Evolutionary conservation across 1,284 basidiomycete genomes (phyloP).

Genomic region (Paramarasmius palmivorus): DNA sequence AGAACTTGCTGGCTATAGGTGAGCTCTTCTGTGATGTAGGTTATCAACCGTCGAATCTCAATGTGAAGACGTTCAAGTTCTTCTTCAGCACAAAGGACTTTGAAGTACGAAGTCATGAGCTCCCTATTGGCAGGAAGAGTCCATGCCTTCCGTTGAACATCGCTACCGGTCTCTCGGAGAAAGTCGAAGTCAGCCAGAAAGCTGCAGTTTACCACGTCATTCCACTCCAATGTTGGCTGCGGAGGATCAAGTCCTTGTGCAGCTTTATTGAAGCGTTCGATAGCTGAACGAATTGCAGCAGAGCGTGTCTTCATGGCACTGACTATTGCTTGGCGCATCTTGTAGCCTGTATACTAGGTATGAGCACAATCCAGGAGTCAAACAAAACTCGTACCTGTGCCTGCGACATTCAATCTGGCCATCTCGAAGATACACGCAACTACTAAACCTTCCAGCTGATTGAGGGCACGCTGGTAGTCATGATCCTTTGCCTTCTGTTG

Average conservation of each 20-base stretch:
- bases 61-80: conserved; percentile 1
- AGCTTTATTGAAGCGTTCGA: conserved; percentile 22
- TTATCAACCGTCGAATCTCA: background rate
- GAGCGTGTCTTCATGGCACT: conserved; percentile 22
- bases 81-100: background rate
- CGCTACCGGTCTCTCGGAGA: conserved; percentile 1
- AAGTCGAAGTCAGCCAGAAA: conserved; percentile 6
- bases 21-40: too few relatives aligned
- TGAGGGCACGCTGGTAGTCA: too few relatives aligned
- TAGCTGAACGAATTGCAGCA: conserved; percentile 19
- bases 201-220: conserved; percentile 1
- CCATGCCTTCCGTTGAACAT: conserved; percentile 1
- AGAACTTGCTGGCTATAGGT: too few relatives aligned
- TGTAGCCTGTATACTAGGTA: conserved; percentile 24
- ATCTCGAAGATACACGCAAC: conserved; percentile 5
- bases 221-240: background rate
- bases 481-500: too few relatives aligned
- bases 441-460: background rate
- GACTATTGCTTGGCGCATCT: conserved; percentile 21
- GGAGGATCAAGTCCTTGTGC: conserved; percentile 10
- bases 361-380: background rate
- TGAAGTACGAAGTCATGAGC: conserved; percentile 3
- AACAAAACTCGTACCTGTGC: conserved; percentile 1
- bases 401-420: background rate
- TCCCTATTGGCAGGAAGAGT: background rate